Evolutionary conservation across 805 yeast genomes (phyloP), one percentile per base, ranked within the genome.

Genomic region (Zygotorulaspora chibaensis): DNA sequence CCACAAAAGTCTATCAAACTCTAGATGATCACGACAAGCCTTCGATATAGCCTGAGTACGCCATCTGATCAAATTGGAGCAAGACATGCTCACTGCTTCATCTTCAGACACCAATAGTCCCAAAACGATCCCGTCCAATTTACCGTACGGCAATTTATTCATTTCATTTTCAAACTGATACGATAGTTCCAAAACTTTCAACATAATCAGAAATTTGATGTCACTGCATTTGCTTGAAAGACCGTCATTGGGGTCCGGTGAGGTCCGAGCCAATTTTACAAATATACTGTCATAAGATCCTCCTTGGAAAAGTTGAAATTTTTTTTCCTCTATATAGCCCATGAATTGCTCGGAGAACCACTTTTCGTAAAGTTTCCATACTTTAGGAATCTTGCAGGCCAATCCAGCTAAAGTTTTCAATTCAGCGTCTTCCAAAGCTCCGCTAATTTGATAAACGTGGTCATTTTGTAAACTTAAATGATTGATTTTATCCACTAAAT

Each of bases 1-100:
- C 87, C 87, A 82, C 4, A 73, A 53, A 7, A 66, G 57, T 2
- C 36, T n/a, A 37, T 67, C 65, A 17, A 69, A 53, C 0, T 46
- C 25, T 2, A 35, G 39, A 17, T 52, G 45, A 1, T 50, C 33
- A 1, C 41, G 54, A 34, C 61, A 58, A 3, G 17, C 16, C n/a
- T 42, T 33, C 30, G 56, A 51, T 5, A 79, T 65, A 0, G 55
- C 46, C 1, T 54, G 43, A 23, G 73, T 68, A 63, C 80, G 74
- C 88, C 87, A 83, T 49, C 81, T 73, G 13, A 80, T 56, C 31
- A 61, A 18, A 33, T 53, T 50, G 3, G 61, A 52, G 33, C 56
- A 38, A 5, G 46, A 30, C 1, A 27, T 23, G 3, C 61, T 50
- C 12, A 61, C 34, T 4, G 25, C 33, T 40, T 55, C 61, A 3